Evolutionary conservation across 257 asterid species (phyloP).

Genomic region (Osmanthus fragrans): DNA sequence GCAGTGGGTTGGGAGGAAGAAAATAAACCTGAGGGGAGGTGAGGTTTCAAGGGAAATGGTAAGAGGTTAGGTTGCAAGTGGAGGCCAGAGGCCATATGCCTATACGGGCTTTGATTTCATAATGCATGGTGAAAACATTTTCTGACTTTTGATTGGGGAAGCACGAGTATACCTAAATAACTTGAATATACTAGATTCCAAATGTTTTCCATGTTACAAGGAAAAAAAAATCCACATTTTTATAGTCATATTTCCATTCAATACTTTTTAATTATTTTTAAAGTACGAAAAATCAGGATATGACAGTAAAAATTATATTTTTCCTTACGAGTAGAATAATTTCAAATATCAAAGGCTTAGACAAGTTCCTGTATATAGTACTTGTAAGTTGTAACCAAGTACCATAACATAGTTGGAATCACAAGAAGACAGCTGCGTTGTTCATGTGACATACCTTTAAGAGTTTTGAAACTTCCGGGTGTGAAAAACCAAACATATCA

Average conservation of each 20-base stretch:
- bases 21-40: too few species aligned
- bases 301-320: neutral
- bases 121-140: neutral
- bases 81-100: neutral
- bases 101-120: neutral
- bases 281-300: neutral
- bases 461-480: conserved; percentile 74
- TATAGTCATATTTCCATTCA: neutral
- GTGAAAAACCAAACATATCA: conserved; percentile 81
- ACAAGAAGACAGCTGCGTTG: conserved; percentile 14
- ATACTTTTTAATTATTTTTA: neutral
- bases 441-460: conserved; percentile 58
- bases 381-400: neutral
- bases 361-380: conserved; percentile 19
- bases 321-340: neutral
- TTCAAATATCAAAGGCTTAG: neutral
- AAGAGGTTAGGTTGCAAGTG: too few species aligned
- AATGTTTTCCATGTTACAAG: neutral
- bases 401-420: conserved; percentile 8
- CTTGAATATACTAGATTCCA: neutral
- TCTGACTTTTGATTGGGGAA: neutral
- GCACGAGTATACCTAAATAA: neutral
- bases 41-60: too few species aligned
- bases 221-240: neutral
- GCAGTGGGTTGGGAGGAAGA: too few species aligned